Base-by-base conservation (phyloP, 164 flowering plant species). In the Santalum album region DNA sequence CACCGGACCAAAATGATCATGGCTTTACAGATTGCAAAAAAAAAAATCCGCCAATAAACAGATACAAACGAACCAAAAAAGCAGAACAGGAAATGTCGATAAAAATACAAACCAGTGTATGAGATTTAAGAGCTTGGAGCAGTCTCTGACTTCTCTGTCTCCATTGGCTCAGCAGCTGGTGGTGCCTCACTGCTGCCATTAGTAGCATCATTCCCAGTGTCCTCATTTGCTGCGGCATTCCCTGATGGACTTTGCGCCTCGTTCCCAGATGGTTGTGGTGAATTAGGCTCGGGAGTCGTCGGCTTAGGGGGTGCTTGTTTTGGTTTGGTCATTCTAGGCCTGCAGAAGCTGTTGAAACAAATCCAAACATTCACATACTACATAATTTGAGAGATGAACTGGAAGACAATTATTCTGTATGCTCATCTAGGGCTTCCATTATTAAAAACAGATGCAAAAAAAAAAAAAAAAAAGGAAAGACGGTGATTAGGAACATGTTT, bases 261-360 rank as follows among this genome's bases (percentile, higher is more conserved):
- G n/a, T 54, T 47, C 21, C 75, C 70, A 7, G 79, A 39, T 1
- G 81, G 71, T 1, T 78, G 64, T 12, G 72, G 68, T 32, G 79
- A 54, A 6, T 76, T 65, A 15, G 79, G 25, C 54, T 74, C 86
- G 0, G 86, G 69, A 15, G 78, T 49, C 0, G 79, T 72, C 24
- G 95, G 82, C 62, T 80, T 86, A 20, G 76, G 77, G 26, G 96
- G 86, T 65, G 76, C 77, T 35, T 92, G 87, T 64, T 75, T 85
- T 17, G 90, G 86, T 49, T 88, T 88, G 1, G 75, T 86, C 90
- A 88, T 86, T 49, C 82, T 72, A 0, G 96, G 94, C 72, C 86
- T 73, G 69, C 94, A 82, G 29, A 80, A 65, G 90, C 94, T 88
- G 80, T 56, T 22, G 22, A 48, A 7, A 4, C 25, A 64, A 43